Evolutionary conservation across 805 yeast genomes (phyloP), one percentile per base, ranked within the genome.

Genomic region (Martiniozyma abietophila): DNA sequence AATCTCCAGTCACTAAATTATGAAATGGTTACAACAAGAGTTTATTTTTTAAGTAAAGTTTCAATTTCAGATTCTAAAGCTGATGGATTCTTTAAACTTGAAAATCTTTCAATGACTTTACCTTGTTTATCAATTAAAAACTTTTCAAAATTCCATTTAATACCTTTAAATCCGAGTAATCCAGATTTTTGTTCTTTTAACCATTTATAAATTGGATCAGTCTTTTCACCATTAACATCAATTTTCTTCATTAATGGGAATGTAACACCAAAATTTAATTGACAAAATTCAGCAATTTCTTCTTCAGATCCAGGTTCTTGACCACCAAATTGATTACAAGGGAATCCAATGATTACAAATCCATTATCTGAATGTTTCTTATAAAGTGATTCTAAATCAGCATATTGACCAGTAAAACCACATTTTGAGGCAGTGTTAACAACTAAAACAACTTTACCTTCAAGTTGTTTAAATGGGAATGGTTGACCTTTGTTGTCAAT

Each of bases 401-500:
- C 60, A 54, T 80, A 81, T 56, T 85, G 95, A 37, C 81, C 76
- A 4, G 92, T 76, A 59, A 74, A 76, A 5, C 75, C 76, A 55
- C 94, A 83, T 59, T 83, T 79, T 51, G 92, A 79, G 12, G 96
- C 96, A 24, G 84, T 89, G 56, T 85, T 85, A 40, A 86, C 94
- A 37, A 86, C 65, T 28, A 85, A 56, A 12, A 86, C 88, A 28
- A 79, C 94, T 56, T 85, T 81, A 27, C 89, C 94, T 54, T 78
- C 68, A 39, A 80, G 63, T 40, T 76, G 61, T 27, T 57, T 47
- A 47, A 85, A 76, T 19, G 80, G 69, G 54, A 63, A 78, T 15
- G 71, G 71, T 43, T 74, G 51, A 23, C 78, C 79, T 31, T 66
- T 62, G 51, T 67, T 66, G 61, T 80, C 83, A 26, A 54, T 47